Percentiles rank a stretch among this genome's conserved stretches.
phyloP scores from a whole-genome alignment of 305 asterid genomes.

The Solanum hybrid region DNA sequence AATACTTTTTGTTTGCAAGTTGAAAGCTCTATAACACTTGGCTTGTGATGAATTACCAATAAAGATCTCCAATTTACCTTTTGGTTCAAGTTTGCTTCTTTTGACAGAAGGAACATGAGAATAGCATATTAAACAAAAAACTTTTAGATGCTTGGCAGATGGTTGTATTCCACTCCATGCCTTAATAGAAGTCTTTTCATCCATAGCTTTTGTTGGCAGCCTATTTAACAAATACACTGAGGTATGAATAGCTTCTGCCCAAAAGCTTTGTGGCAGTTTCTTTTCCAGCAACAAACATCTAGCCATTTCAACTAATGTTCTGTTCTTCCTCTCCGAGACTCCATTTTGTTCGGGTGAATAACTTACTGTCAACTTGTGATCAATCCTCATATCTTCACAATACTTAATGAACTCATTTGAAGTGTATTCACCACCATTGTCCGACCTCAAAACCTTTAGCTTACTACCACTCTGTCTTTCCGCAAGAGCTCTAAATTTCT shows the following conservation, averaged over 20 bases:
- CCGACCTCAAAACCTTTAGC: too few relatives aligned
- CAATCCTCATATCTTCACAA: too few relatives aligned
- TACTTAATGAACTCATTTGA: too few relatives aligned
- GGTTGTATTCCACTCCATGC: not conserved
- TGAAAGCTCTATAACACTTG: not conserved
- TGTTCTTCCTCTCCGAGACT: not conserved
- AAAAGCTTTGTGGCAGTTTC: not conserved
- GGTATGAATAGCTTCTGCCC: not conserved
- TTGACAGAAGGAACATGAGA: not conserved
- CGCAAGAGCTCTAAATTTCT: too few relatives aligned
- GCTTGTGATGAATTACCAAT: not conserved
- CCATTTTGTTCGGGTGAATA: not conserved
- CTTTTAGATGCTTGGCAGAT: not conserved
- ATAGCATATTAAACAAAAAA: too few relatives aligned
- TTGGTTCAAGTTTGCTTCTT: not conserved
- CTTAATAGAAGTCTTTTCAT: not conserved
- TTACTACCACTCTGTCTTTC: too few relatives aligned
- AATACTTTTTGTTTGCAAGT: not conserved
- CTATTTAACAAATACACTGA: not conserved
- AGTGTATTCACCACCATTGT: too few relatives aligned
- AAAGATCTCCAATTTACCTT: not conserved
- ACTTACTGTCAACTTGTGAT: not conserved
- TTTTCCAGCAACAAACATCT: not conserved
- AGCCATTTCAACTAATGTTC: not conserved
- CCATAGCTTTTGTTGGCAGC: not conserved